A percentile compares a stretch with the other conserved stretches of the same genome.
These are phyloP conservation scores for Thalia dealbata DNA, from an alignment of 176 grass and related monocot species.

Conservation along the genomic window DNA sequence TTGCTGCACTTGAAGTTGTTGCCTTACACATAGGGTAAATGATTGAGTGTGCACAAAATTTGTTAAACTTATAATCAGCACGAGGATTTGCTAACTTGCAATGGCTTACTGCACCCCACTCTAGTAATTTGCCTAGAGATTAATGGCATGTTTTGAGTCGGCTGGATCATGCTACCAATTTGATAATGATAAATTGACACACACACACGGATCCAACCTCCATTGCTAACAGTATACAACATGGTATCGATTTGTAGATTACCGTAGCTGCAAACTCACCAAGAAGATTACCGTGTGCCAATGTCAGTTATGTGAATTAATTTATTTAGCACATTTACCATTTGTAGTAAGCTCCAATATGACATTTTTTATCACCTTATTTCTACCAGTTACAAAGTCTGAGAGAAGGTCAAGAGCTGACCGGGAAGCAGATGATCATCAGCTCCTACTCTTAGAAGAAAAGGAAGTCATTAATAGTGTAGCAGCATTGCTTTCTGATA, in stretches of 20 bases:
- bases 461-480: conserved; percentile 7
- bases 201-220: neutral
- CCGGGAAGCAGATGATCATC: conserved; percentile 13
- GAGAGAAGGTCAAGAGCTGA: conserved; percentile 10
- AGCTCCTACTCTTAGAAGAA: conserved; percentile 7
- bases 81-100: neutral
- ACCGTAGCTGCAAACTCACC: neutral
- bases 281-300: neutral
- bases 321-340: neutral
- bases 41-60: neutral
- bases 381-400: neutral
- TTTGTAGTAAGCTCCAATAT: neutral
- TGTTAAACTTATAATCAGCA: neutral
- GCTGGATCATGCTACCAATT: neutral
- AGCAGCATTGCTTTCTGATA: conserved; percentile 11
- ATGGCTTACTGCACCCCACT: neutral
- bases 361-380: neutral
- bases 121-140: neutral
- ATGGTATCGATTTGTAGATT: too few relatives aligned
- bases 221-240: neutral
- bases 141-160: neutral
- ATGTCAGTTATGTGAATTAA: neutral
- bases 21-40: neutral
- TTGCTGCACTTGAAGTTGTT: neutral
- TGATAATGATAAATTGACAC: neutral